Evolutionary conservation across 2,329 filamentous ascomycete species (phyloP), one percentile per base, ranked within the genome.

Genomic region (Penicillium sclerotiorum): DNA sequence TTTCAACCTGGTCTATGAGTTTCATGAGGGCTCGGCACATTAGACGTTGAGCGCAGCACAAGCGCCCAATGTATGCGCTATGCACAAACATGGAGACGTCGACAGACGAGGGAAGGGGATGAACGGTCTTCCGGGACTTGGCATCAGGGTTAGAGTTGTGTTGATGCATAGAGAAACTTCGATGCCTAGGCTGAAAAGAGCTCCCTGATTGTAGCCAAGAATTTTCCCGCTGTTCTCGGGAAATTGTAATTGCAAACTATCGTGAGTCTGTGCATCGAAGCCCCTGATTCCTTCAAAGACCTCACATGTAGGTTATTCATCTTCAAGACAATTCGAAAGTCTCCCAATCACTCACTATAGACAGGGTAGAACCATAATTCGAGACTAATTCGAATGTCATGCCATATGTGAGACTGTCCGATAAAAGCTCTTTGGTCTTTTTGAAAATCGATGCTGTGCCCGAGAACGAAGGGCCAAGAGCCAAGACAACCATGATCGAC

Each of bases 401-500:
- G 12, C 15, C 28, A 13, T 12, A 13, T n/a, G 4, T 28, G 11
- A 13, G 11, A 32, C 28, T 32, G 5, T 4, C 11, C n/a, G n/a
- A n/a, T n/a, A n/a, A n/a, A n/a, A n/a, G n/a, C n/a, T n/a, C n/a
- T n/a, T n/a, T n/a, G n/a, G n/a, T n/a, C n/a, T n/a, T n/a, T n/a
- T n/a, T n/a, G n/a, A n/a, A 17, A 9, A 36, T 36, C 33, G 33
- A 18, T 30, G 50, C 33, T 50, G 43, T 47, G 13, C n/a, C 27
- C 39, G 21, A 43, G 38, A 39, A 22, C 37, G 21, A 40, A 40
- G 37, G 1, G 57, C 57, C 57, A 59, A 59, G 59, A 44, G 40
- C 28, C 40, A 43, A 43, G 40, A 32, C 8, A n/a, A 30, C 33
- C 38, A 52, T 47, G 65, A 68, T 68, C 65, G 60, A 65, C 64